phyloP scores from a whole-genome alignment of 2,329 filamentous ascomycete species.

The Colletotrichum sp. region DNA sequence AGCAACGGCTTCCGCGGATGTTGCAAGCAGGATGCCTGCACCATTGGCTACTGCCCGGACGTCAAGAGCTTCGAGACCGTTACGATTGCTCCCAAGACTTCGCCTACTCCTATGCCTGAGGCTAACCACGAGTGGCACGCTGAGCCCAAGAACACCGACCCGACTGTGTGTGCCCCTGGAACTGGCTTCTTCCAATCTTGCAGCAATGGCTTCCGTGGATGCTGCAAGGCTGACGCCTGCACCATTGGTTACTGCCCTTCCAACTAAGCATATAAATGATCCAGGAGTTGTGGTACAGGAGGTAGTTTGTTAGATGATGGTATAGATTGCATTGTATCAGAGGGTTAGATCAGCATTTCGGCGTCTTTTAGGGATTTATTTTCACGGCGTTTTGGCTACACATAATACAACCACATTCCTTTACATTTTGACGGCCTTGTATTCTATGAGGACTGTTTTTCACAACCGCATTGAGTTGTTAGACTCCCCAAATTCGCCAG shows the following conservation, averaged over 20 bases:
- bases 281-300: neutral
- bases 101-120: neutral
- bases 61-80: conserved; percentile 6
- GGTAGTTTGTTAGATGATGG: neutral
- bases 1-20: conserved; percentile 10
- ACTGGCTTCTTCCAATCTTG: conserved; percentile 18
- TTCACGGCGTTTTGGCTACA: neutral
- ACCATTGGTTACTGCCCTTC: conserved; percentile 14
- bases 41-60: conserved; percentile 9
- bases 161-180: conserved; percentile 8
- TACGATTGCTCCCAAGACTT: neutral
- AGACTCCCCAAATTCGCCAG: neutral
- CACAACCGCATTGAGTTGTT: neutral
- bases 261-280: neutral
- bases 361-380: neutral
- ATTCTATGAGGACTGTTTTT: neutral
- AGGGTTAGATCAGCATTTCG: neutral
- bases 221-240: conserved; percentile 16
- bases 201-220: conserved; percentile 15
- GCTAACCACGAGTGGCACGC: neutral
- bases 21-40: conserved; percentile 13
- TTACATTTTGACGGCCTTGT: neutral
- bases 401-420: neutral
- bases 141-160: neutral
- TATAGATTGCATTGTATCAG: neutral